These are phyloP conservation scores for Talaromyces rugulosus DNA, from an alignment of 2,329 filamentous ascomycete genomes.

Conservation along the genomic window DNA sequence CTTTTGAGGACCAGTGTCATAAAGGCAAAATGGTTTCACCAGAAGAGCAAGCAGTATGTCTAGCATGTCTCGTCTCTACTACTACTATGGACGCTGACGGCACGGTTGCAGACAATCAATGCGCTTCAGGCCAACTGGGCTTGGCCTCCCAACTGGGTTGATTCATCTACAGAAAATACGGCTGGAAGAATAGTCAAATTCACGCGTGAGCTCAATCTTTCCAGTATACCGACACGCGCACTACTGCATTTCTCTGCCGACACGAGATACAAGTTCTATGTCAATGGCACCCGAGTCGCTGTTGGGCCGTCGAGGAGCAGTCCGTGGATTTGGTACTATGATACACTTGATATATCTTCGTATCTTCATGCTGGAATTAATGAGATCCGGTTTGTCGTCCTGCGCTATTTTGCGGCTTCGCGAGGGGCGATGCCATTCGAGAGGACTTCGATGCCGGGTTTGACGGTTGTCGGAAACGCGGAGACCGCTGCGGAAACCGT, in stretches of 20 bases:
- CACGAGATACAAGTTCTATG: slow-evolving; percentile 40
- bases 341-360: slow-evolving; percentile 24
- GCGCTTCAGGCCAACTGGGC: slow-evolving; percentile 38
- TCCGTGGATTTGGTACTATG: slow-evolving; percentile 30
- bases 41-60: not conserved
- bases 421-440: slow-evolving; percentile 28
- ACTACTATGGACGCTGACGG: not conserved
- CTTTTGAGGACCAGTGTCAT: not conserved
- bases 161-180: slow-evolving; percentile 27
- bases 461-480: slow-evolving; percentile 24
- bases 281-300: slow-evolving; percentile 35
- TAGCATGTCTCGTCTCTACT: not conserved
- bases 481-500: slow-evolving; percentile 10
- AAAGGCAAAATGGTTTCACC: not conserved
- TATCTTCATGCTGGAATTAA: slow-evolving; percentile 21
- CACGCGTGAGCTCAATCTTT: slow-evolving; percentile 21
- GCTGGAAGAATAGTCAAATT: slow-evolving; percentile 32
- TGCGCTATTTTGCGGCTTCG: slow-evolving; percentile 24
- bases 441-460: slow-evolving; percentile 23
- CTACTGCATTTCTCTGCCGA: slow-evolving; percentile 30
- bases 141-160: slow-evolving; percentile 34
- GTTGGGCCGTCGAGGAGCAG: slow-evolving; percentile 37
- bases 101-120: slow-evolving; percentile 24
- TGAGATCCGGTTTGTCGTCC: slow-evolving; percentile 19
- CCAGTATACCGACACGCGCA: slow-evolving; percentile 27